phyloP scores from a whole-genome alignment of 495 filamentous ascomycete genomes.

The Lineolata rhizophorae region DNA sequence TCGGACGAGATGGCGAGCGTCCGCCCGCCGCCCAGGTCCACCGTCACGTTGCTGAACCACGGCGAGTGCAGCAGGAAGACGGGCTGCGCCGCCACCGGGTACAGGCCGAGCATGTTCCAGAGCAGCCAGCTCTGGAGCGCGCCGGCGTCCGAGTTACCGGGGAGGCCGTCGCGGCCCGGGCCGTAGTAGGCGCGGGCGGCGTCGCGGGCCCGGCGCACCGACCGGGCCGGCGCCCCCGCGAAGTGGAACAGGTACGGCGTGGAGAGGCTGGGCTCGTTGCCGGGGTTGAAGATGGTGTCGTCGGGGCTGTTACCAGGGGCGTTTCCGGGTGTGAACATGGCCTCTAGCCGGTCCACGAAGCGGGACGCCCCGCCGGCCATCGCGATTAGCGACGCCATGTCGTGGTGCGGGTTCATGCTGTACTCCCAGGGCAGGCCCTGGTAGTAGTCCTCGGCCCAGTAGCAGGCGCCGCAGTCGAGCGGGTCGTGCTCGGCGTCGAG shows the following conservation, averaged over 20 bases:
- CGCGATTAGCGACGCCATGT: constrained; percentile 35
- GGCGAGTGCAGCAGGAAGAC: constrained; percentile 42
- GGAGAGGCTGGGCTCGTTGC: constrained; percentile 49
- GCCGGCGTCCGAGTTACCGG: constrained; percentile 46
- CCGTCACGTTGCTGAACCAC: constrained; percentile 35
- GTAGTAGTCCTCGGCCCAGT: constrained; percentile 43
- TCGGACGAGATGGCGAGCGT: constrained; percentile 31
- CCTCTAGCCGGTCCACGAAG: constrained; percentile 42
- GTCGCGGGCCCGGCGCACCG: constrained; percentile 29
- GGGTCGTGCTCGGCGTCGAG: constrained; percentile 36
- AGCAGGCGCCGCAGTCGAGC: constrained; percentile 40
- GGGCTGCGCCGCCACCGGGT: constrained; percentile 40
- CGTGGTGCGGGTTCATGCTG: constrained; percentile 45
- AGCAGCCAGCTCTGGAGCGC: constrained; percentile 50
- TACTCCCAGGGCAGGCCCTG: constrained; percentile 49
- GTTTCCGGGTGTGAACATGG: too few relatives aligned
- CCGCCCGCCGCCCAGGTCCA: constrained; percentile 31
- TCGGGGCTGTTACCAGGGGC: too few relatives aligned
- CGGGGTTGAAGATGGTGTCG: constrained; percentile 42
- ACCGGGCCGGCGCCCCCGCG: constrained; percentile 34
- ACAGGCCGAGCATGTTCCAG: constrained; percentile 51
- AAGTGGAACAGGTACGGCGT: constrained; percentile 54
- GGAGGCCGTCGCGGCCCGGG: constrained; percentile 24
- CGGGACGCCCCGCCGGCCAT: constrained; percentile 30
- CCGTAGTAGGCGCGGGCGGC: constrained; percentile 33